phyloP scores from a whole-genome alignment of 1,139 yeast genomes.

The Suhomyces wounanorum region DNA sequence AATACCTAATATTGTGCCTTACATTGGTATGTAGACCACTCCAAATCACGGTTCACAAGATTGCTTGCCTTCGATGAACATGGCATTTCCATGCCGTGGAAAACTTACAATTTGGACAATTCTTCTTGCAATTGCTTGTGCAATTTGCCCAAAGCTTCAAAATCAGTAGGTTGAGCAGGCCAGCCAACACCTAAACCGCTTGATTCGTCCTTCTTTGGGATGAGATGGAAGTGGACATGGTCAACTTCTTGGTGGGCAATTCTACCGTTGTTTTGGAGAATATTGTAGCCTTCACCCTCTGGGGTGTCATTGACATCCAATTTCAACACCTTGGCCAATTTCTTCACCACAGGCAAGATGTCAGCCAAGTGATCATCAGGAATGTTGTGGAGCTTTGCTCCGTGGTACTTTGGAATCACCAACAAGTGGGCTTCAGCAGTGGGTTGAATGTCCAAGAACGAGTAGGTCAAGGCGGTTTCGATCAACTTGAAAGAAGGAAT shows the following conservation, averaged over 20 bases:
- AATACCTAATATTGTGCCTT: neutral
- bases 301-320: conserved; percentile 57
- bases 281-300: conserved; percentile 81
- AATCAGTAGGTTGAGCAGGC: conserved; percentile 82
- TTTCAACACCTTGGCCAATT: conserved; percentile 70
- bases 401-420: conserved; percentile 89
- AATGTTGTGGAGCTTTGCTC: conserved; percentile 84
- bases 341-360: conserved; percentile 83
- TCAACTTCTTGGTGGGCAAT: conserved; percentile 94
- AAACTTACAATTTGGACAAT: conserved; percentile 38
- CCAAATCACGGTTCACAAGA: no score
- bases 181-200: conserved; percentile 86
- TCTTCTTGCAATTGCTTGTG: conserved; percentile 64
- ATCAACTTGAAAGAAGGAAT: conserved; percentile 87
- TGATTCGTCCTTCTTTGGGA: conserved; percentile 73
- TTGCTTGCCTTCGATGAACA: no score
- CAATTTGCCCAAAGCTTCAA: conserved; percentile 64
- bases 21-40: no score
- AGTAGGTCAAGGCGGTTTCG: conserved; percentile 76
- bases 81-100: no score
- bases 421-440: conserved; percentile 85
- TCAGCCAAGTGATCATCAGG: conserved; percentile 91
- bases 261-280: conserved; percentile 88
- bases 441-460: conserved; percentile 92
- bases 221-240: conserved; percentile 95